Conservation (phyloP, 345 rosid genomes). For the Bruguiera gymnorhiza region DNA sequence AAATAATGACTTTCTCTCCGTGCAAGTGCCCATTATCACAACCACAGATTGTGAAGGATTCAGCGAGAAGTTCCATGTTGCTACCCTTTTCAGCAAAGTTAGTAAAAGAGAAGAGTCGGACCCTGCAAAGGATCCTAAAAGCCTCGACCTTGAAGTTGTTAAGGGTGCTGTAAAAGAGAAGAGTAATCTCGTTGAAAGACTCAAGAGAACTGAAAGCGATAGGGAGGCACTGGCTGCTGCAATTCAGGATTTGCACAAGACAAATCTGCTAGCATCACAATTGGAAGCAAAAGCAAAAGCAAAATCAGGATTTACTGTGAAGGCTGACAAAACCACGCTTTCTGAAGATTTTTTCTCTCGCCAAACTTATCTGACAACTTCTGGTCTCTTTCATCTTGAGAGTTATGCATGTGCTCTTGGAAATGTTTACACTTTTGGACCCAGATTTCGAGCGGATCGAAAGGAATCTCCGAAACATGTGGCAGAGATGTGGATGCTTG, state of each 20-base stretch:
- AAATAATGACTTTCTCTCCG: conserved; percentile 55
- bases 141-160: conserved; percentile 43
- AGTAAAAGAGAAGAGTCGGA: conserved; percentile 37
- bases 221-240: conserved; percentile 68
- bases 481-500: conserved; percentile 85
- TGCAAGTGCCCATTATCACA: conserved; percentile 81
- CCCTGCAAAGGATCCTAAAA: conserved; percentile 25
- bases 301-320: conserved; percentile 26
- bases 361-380: conserved; percentile 52
- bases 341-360: conserved; percentile 59
- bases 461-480: conserved; percentile 41
- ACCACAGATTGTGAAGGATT: conserved; percentile 56
- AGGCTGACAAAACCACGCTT: conserved; percentile 35
- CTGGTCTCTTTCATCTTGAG: conserved; percentile 83
- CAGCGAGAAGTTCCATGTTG: conserved; percentile 58
- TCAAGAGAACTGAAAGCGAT: conserved; percentile 80
- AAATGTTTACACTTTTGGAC: conserved; percentile 82
- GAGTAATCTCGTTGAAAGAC: conserved; percentile 54
- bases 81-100: conserved; percentile 39
- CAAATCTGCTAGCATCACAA: conserved; percentile 60
- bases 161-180: conserved; percentile 71
- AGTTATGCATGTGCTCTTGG: conserved; percentile 92
- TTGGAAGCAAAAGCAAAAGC: conserved; percentile 59
- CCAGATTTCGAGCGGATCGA: conserved; percentile 66
- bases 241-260: conserved; percentile 59